A percentile compares a stretch with the other conserved stretches of the same genome.
Evolutionary conservation across 2,329 filamentous ascomycete genomes (phyloP).

Genomic region (Monosporascus sp.): DNA sequence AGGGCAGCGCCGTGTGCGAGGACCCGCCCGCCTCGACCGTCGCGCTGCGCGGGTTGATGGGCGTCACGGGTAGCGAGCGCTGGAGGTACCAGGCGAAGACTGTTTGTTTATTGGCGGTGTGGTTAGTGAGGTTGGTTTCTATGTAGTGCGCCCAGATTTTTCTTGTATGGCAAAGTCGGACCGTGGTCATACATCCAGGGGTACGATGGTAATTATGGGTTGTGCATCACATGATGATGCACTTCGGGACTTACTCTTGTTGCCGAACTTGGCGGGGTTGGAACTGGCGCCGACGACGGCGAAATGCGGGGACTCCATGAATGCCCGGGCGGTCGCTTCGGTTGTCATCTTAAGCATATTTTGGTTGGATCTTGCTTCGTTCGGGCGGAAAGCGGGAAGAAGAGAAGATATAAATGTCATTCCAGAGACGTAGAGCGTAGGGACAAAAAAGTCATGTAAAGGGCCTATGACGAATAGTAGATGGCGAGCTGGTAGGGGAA

Average conservation of each 20-base stretch:
- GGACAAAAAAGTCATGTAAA: too few relatives aligned
- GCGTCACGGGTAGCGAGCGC: constrained; percentile 70
- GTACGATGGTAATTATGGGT: neutral
- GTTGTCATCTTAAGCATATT: constrained; percentile 47
- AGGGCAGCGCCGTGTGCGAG: constrained; percentile 58
- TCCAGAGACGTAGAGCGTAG: neutral
- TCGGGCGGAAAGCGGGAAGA: too few relatives aligned
- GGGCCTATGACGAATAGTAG: constrained; percentile 9
- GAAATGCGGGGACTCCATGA: constrained; percentile 75
- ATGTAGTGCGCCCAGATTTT: neutral
- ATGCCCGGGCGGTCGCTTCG: constrained; percentile 66
- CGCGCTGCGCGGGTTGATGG: constrained; percentile 70
- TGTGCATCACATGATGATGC: neutral
- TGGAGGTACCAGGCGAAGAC: constrained; percentile 86
- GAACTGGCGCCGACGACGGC: constrained; percentile 88
- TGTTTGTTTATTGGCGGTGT: constrained; percentile 27
- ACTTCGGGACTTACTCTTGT: constrained; percentile 60
- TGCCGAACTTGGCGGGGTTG: constrained; percentile 78
- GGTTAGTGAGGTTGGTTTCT: constrained; percentile 1
- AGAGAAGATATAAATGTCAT: too few relatives aligned
- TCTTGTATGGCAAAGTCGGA: neutral
- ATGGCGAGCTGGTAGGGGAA: constrained; percentile 1
- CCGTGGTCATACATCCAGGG: neutral
- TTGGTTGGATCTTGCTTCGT: neutral
- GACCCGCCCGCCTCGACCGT: constrained; percentile 56